Conservation (phyloP, 2,329 filamentous ascomycete genomes). For the Fusarium coffeatum region DNA sequence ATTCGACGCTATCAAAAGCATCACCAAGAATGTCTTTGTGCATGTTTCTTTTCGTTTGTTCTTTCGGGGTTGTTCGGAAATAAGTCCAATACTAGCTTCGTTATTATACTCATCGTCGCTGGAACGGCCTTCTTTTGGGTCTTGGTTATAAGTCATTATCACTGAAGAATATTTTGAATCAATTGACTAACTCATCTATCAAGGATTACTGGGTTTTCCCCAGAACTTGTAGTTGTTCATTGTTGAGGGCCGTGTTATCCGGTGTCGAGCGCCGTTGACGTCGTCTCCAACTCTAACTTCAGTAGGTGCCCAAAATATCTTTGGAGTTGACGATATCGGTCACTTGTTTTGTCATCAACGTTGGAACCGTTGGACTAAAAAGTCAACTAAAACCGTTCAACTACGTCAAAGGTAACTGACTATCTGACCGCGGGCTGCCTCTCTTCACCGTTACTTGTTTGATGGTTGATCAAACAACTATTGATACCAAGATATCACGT, state of each 20-base stretch:
- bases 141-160: not conserved
- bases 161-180: not conserved
- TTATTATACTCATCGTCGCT: not conserved
- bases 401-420: not conserved
- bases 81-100: not conserved
- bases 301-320: not conserved
- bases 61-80: not conserved
- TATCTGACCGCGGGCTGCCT: constrained; percentile 24
- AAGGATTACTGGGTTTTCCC: not conserved
- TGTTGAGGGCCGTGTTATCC: not conserved
- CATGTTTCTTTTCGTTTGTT: not conserved
- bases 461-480: not conserved
- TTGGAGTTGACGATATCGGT: not conserved
- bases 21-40: not conserved
- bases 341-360: not conserved
- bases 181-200: not conserved
- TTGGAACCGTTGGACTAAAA: not conserved
- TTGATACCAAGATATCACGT: not conserved
- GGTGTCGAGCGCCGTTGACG: not conserved
- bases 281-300: not conserved
- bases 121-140: not conserved
- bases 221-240: not conserved
- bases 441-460: constrained; percentile 6
- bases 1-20: not conserved
- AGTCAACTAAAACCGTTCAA: not conserved